A percentile compares a stretch with the other conserved stretches of the same genome.
Conservation (phyloP, 1,284 basidiomycete species). For the Cryptococcus sp. region DNA sequence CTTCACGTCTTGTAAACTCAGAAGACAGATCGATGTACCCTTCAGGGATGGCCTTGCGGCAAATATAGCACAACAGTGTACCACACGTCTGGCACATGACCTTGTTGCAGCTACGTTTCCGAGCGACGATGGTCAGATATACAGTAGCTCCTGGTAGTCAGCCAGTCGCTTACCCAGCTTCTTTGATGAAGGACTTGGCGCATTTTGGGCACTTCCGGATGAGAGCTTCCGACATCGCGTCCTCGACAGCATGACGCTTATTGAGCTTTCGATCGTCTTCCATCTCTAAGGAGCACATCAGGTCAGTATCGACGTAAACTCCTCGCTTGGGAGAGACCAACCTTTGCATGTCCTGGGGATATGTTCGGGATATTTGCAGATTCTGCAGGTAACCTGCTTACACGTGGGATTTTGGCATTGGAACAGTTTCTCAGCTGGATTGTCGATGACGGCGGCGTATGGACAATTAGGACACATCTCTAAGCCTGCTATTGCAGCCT, state of each 20-base stretch:
- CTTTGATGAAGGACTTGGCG: constrained; percentile 48
- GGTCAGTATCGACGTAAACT: too few relatives aligned
- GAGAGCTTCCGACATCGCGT: constrained; percentile 83
- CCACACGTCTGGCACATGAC: constrained; percentile 68
- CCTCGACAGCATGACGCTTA: constrained; percentile 74
- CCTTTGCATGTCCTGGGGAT: constrained; percentile 84
- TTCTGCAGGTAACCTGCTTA: constrained; percentile 69
- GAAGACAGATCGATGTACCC: constrained; percentile 10
- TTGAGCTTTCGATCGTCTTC: constrained; percentile 71
- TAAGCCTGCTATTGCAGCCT: constrained; percentile 62
- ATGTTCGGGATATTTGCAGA: constrained; percentile 74
- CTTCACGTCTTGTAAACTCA: not conserved
- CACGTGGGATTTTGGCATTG: constrained; percentile 73
- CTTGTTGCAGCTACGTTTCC: constrained; percentile 56
- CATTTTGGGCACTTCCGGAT: constrained; percentile 74
- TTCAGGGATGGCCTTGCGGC: constrained; percentile 62
- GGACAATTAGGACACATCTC: constrained; percentile 88
- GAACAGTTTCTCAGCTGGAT: constrained; percentile 73
- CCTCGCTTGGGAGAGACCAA: constrained; percentile 33
- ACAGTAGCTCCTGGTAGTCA: not conserved
- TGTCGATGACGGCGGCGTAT: constrained; percentile 77
- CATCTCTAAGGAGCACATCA: constrained; percentile 55
- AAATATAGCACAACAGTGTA: constrained; percentile 75
- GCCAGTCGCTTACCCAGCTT: constrained; percentile 60
- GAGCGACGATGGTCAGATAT: not conserved